These are phyloP conservation scores for Spirogloea muscicola DNA, from an alignment of 139 green algal species.

Conservation along the genomic window DNA sequence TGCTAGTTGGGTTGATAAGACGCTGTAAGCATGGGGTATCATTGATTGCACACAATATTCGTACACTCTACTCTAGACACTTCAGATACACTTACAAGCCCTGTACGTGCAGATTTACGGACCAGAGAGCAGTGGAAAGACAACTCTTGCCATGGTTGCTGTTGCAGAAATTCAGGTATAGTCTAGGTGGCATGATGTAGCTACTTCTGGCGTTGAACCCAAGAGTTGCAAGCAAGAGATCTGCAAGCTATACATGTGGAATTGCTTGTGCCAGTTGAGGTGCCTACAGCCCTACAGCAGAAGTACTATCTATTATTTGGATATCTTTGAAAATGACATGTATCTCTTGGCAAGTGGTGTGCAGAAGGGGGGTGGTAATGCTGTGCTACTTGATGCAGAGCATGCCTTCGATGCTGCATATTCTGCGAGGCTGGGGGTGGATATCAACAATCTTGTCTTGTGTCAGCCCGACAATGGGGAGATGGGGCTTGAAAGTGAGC, in stretches of 20 bases:
- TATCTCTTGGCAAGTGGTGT: conserved; percentile 42
- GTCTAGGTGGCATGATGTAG: background rate
- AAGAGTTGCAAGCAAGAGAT: no score
- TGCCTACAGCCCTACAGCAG: background rate
- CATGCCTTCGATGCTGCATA: conserved; percentile 89
- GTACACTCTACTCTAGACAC: no score
- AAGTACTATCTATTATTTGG: background rate
- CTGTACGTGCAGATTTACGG: conserved; percentile 70
- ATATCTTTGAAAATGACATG: background rate
- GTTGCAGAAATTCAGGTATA: conserved; percentile 63
- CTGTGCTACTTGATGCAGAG: conserved; percentile 88
- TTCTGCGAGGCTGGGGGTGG: conserved; percentile 59
- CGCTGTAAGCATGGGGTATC: background rate
- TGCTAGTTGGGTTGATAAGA: background rate
- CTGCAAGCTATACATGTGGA: no score
- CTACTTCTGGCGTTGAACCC: background rate
- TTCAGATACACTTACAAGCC: no score
- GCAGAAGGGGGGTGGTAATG: conserved; percentile 58
- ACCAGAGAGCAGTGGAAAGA: conserved; percentile 92
- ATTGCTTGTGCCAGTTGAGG: background rate
- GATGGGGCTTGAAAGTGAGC: conserved; percentile 67
- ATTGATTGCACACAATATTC: no score
- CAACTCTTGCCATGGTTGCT: conserved; percentile 86
- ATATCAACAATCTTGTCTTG: conserved; percentile 66
- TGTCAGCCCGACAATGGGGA: conserved; percentile 76